phyloP scores from a whole-genome alignment of 345 rosid species.

The Toxicodendron radicans region DNA sequence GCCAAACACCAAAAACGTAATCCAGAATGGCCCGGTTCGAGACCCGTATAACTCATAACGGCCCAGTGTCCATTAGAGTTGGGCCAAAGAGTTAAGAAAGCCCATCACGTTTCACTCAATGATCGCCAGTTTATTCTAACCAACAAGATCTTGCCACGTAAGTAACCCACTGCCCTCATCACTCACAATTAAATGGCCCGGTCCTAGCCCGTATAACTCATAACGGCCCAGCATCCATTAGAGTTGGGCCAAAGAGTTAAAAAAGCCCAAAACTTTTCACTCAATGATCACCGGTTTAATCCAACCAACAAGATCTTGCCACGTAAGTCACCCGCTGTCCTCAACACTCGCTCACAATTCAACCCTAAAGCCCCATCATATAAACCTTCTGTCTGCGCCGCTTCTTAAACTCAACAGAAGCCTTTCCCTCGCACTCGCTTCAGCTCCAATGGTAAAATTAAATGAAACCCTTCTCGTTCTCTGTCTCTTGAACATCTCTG shows the following conservation, averaged over 20 bases:
- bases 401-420: not conserved
- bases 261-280: not conserved
- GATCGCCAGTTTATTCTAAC: not conserved
- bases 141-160: constrained; percentile 8
- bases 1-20: not conserved
- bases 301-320: not conserved
- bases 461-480: not conserved
- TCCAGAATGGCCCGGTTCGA: not conserved
- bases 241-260: not conserved
- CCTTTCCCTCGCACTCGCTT: not conserved
- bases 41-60: no score
- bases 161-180: not conserved
- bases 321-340: not conserved
- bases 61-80: no score
- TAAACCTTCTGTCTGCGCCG: not conserved
- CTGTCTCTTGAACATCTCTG: not conserved
- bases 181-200: not conserved
- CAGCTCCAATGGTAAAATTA: constrained; percentile 26
- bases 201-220: not conserved
- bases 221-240: no score
- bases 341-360: not conserved
- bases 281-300: not conserved
- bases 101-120: not conserved
- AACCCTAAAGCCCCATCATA: not conserved
- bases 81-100: not conserved